Percentiles rank a stretch among this genome's conserved stretches.
These are phyloP conservation scores for Quambalaria eucalypti DNA, from an alignment of 1,284 basidiomycete species.

Conservation along the genomic window DNA sequence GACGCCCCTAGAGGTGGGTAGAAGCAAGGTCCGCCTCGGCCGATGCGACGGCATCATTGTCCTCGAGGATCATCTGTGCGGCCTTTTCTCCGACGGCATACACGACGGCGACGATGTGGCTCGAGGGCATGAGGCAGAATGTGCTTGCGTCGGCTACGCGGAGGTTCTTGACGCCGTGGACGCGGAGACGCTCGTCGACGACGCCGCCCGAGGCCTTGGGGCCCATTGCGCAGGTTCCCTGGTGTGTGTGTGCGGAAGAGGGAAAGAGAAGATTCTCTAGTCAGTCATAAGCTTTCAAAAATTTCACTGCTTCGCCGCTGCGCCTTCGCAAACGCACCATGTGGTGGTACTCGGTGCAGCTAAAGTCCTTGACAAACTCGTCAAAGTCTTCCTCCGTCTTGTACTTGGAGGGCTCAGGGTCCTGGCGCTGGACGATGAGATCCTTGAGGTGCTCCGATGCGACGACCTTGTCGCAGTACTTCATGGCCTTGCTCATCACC, in stretches of 20 bases:
- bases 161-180: slow-evolving; percentile 34
- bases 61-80: slow-evolving; percentile 12
- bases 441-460: slow-evolving; percentile 14
- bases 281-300: too few relatives aligned
- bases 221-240: slow-evolving; percentile 28
- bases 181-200: slow-evolving; percentile 24
- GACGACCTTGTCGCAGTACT: slow-evolving; percentile 22
- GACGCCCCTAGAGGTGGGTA: too few relatives aligned
- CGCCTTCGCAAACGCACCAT: slow-evolving; percentile 52
- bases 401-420: slow-evolving; percentile 20
- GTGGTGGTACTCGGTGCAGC: slow-evolving; percentile 53
- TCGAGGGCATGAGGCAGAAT: slow-evolving; percentile 37
- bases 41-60: background rate
- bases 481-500: slow-evolving; percentile 26
- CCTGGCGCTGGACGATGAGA: slow-evolving; percentile 16
- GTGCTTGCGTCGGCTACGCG: slow-evolving; percentile 26
- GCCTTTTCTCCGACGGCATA: slow-evolving; percentile 35
- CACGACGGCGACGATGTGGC: slow-evolving; percentile 25
- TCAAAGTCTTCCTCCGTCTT: slow-evolving; percentile 49
- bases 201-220: slow-evolving; percentile 34
- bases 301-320: too few relatives aligned
- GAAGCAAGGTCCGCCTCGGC: too few relatives aligned
- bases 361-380: slow-evolving; percentile 52
- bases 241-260: slow-evolving; percentile 49
- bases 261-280: too few relatives aligned